Evolutionary conservation across 352 stramenopile genomes (phyloP), one percentile per base, ranked within the genome.

Genomic region (Phytophthora ramorum): DNA sequence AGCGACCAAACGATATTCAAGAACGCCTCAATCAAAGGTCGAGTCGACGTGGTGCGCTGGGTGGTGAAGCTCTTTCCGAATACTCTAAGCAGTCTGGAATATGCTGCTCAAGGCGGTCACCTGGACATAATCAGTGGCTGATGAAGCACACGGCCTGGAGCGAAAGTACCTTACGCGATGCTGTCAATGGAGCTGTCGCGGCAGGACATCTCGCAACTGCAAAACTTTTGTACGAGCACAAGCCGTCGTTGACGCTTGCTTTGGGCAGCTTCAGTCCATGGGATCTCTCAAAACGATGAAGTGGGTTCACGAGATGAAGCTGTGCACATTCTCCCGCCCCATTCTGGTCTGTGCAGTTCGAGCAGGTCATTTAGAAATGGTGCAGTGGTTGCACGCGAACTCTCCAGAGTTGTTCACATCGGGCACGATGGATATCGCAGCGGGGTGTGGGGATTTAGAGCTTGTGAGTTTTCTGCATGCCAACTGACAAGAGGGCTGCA

Each of bases 151-250:
- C 55, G n/a, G 52, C 48, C 7, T 53, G 30, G 52, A 53, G 50
- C 7, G 2, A 22, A 45, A 12, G 22, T 17, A 45, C 49, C 37
- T 12, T 41, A 44, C 7, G 38, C 24, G 1, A 9, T 26, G 62
- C 14, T 53, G 49, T 76, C 35, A 37, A 58, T 34, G 17, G 45
- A 12, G 62, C 68, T 22, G 35, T 55, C 5, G 35, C 26, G 9
- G 43, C 65, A 32, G 57, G 49, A 53, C 68, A 72, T 49, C 28
- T 76, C 38, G 38, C 55, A 1, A 48, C 65, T 24, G 67, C 61
- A 16, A 41, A 30, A 12, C 61, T 60, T 14, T 57, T 75, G 16
- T 37, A 43, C 35, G 19, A 28, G 4, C 19, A 43, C 1, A 41
- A 40, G 10, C 48, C 48, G 1, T 19, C 48, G 8, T 28, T 30